Evolutionary conservation across 495 filamentous ascomycete species (phyloP).

Genomic region (Neurospora discreta): DNA sequence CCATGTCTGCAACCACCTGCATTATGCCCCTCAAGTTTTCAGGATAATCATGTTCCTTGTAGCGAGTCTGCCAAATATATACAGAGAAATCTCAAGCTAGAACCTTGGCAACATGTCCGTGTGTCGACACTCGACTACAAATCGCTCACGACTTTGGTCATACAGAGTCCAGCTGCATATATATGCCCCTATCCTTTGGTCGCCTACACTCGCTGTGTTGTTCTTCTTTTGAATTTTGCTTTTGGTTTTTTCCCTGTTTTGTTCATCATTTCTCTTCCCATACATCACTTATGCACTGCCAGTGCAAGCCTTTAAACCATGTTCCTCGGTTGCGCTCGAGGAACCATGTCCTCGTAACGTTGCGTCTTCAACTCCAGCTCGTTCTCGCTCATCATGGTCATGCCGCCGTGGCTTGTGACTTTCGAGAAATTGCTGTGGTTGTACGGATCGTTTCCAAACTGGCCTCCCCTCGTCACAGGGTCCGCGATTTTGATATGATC

Average conservation of each 20-base stretch:
- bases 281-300: neutral
- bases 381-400: slow-evolving; percentile 1
- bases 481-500: slow-evolving; percentile 31
- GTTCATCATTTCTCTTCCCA: neutral
- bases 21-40: neutral
- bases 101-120: neutral
- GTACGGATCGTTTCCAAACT: slow-evolving; percentile 17
- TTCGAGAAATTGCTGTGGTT: slow-evolving; percentile 15
- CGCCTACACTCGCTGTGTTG: neutral
- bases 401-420: slow-evolving; percentile 9
- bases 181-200: neutral
- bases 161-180: neutral
- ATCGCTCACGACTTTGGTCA: neutral
- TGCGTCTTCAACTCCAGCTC: slow-evolving; percentile 31
- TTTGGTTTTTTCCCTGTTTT: neutral
- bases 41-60: neutral
- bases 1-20: neutral
- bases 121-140: neutral
- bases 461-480: slow-evolving; percentile 27
- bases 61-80: neutral
- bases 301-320: slow-evolving; percentile 30
- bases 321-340: slow-evolving; percentile 27
- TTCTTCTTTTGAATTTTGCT: neutral
- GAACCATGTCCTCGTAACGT: slow-evolving; percentile 38
- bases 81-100: neutral